Conservation (phyloP, 352 stramenopile genomes). For the Globisporangium cystogenes region DNA sequence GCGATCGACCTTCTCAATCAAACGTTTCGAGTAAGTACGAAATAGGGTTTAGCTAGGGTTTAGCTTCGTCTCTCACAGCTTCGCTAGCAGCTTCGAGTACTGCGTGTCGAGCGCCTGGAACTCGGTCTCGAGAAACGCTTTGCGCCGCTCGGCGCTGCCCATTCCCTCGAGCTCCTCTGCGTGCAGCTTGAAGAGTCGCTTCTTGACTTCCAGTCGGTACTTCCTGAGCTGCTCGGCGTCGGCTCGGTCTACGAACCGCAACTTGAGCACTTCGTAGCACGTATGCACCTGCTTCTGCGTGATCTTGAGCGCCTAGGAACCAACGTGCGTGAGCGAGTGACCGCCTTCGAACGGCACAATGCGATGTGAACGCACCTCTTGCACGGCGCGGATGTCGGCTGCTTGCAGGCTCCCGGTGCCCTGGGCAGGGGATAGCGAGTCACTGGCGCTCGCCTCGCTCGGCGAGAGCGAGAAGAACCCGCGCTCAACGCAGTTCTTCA, state of each 20-base stretch:
- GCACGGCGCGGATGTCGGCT: slow-evolving; percentile 53
- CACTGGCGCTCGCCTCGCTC: slow-evolving; percentile 10
- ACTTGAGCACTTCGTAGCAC: slow-evolving; percentile 76
- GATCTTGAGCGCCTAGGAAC: slow-evolving; percentile 55
- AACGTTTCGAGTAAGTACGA: too few species aligned
- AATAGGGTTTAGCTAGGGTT: too few species aligned
- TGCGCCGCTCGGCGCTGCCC: slow-evolving; percentile 57
- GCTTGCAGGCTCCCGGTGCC: slow-evolving; percentile 37
- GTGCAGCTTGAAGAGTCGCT: slow-evolving; percentile 64
- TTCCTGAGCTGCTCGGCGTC: slow-evolving; percentile 55
- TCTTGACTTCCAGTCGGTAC: slow-evolving; percentile 79
- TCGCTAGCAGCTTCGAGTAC: slow-evolving; percentile 40
- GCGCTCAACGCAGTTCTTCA: slow-evolving; percentile 50
- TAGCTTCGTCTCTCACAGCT: slow-evolving; percentile 15
- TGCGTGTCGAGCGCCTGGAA: slow-evolving; percentile 44
- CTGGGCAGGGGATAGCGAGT: slow-evolving; percentile 11
- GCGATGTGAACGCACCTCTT: slow-evolving; percentile 26
- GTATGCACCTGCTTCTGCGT: slow-evolving; percentile 73
- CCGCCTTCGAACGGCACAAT: background rate
- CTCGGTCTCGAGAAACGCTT: slow-evolving; percentile 71
- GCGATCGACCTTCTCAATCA: background rate
- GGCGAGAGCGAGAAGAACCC: slow-evolving; percentile 56
- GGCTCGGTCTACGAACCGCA: slow-evolving; percentile 39
- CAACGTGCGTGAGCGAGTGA: background rate
- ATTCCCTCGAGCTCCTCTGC: slow-evolving; percentile 72